These are phyloP conservation scores for Murraya koenigii DNA, from an alignment of 345 rosid genomes.

Conservation along the genomic window DNA sequence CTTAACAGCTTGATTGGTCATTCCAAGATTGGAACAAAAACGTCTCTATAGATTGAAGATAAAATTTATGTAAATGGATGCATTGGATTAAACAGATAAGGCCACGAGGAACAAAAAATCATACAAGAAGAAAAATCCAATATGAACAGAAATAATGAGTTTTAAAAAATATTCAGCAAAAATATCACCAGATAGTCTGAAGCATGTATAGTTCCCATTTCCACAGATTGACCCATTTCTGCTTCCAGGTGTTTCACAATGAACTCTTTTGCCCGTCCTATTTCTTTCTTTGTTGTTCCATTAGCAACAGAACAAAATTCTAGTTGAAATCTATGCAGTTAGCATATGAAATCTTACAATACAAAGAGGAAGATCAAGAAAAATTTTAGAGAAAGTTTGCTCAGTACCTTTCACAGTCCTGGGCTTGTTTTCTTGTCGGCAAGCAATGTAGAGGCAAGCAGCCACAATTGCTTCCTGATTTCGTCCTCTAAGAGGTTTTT, in stretches of 20 bases:
- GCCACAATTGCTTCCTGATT: constrained; percentile 49
- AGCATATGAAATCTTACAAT: constrained; percentile 7
- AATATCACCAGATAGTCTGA: constrained; percentile 46
- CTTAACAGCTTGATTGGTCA: constrained; percentile 56
- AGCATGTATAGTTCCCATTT: constrained; percentile 62
- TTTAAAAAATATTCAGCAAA: background rate
- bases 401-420: constrained; percentile 47
- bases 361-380: constrained; percentile 8
- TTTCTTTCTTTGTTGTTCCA: constrained; percentile 53
- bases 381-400: background rate
- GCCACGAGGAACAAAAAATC: background rate
- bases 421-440: constrained; percentile 46
- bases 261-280: constrained; percentile 53
- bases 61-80: background rate
- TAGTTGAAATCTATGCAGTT: constrained; percentile 19
- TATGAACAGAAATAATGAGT: background rate
- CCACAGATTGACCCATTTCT: constrained; percentile 53
- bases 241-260: constrained; percentile 50
- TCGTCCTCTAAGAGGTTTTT: constrained; percentile 45
- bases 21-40: constrained; percentile 55
- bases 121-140: background rate
- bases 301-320: constrained; percentile 53
- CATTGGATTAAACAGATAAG: background rate
- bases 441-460: constrained; percentile 56
- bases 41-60: constrained; percentile 39